Evolutionary conservation across 768 basidiomycete genomes (phyloP), one percentile per base, ranked within the genome.

Genomic region (Tylopilus sp.): DNA sequence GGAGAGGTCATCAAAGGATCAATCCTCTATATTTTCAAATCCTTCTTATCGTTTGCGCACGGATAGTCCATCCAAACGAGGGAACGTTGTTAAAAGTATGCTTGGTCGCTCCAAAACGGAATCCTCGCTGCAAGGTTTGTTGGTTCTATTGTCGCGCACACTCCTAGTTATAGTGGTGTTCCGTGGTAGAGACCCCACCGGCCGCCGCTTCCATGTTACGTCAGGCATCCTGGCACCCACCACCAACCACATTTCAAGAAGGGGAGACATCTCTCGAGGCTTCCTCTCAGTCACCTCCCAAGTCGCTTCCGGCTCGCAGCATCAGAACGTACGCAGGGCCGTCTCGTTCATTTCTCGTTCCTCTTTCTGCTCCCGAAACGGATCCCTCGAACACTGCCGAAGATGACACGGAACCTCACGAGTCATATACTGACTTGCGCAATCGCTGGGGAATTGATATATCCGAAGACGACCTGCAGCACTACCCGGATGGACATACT

Each of bases 391-490:
- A 63, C 20, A 43, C 57, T 21, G 71, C 75, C 8, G 80, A 79
- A 22, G 79, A 82, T 21, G 79, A 79, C 43, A 68, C 77, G 17
- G 71, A 73, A 12, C 67, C 71, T 11, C 79, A 81, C n/a, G 89
- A 91, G 60, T 88, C 88, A 0, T 92, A 92, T 57, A 70, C 80
- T 12, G 82, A 85, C 45, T 68, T 92, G 42, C 82, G 91, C 13
- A 70, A 73, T n/a, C 78, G 89, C 18, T 91, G 86, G 86, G 89
- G 89, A 3, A 84, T 92, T 0, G 89, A 91, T 61, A 75, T 81
- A 31, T 85, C 86, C 1, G 90, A 90, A 60, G 86, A 88, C 56
- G 86, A 88, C 51, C 80, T 79, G 15, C 77, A 71, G 40, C 73
- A 65, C 10, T 56, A 55, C 28, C 65, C 64, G 21, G 42, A 55